These are phyloP conservation scores for Margaritispora aquatica DNA, from an alignment of 495 filamentous ascomycete species.

Conservation along the genomic window DNA sequence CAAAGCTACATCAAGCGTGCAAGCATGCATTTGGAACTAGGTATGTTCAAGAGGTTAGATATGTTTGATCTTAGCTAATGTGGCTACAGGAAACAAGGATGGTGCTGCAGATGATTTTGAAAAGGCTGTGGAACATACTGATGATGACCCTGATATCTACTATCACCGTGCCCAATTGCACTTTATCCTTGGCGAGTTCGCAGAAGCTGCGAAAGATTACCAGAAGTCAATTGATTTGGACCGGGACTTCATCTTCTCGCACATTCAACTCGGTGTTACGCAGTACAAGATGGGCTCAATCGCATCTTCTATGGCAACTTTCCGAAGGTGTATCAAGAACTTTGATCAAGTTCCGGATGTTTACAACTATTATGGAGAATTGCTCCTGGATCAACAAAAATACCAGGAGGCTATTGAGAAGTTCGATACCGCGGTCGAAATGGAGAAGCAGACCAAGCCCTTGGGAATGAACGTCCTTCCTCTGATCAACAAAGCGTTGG, in stretches of 20 bases:
- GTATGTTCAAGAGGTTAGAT: conserved; percentile 39
- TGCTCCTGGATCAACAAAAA: conserved; percentile 96
- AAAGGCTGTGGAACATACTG: conserved; percentile 76
- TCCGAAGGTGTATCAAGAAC: conserved; percentile 95
- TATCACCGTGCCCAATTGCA: conserved; percentile 98
- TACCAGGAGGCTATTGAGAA: conserved; percentile 94
- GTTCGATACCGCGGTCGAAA: conserved; percentile 95
- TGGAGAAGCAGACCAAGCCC: conserved; percentile 92
- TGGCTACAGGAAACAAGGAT: conserved; percentile 65
- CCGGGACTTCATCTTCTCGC: conserved; percentile 93
- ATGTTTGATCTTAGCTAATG: conserved; percentile 21
- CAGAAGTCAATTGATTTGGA: conserved; percentile 99
- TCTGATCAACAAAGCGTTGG: conserved; percentile 96
- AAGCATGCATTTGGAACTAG: conserved; percentile 94
- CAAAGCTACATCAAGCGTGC: conserved; percentile 99
- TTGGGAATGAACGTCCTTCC: conserved; percentile 95
- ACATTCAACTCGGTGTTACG: conserved; percentile 98
- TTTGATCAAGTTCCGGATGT: conserved; percentile 95
- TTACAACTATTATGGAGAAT: conserved; percentile 99
- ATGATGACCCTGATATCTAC: conserved; percentile 93
- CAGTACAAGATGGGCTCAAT: conserved; percentile 99
- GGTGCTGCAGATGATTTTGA: conserved; percentile 84
- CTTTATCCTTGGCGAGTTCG: conserved; percentile 93
- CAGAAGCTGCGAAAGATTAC: conserved; percentile 93
- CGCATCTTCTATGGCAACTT: conserved; percentile 96